phyloP scores from a whole-genome alignment of 2,329 filamentous ascomycete genomes.

The Akanthomyces uredinophilus region DNA sequence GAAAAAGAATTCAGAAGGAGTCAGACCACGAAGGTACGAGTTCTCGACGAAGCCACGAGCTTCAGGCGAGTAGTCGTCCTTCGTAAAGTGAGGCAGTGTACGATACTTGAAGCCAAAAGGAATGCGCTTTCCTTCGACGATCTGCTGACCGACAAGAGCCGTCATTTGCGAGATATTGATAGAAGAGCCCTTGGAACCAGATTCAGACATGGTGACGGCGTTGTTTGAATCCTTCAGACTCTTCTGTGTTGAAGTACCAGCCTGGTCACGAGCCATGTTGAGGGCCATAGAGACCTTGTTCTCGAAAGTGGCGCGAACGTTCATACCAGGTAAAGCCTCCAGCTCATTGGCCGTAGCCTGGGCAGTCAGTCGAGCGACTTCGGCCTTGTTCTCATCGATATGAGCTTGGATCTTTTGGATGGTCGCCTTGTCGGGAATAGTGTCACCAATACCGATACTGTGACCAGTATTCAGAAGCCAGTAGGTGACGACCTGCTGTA shows the following conservation, averaged over 20 bases:
- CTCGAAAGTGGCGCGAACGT: constrained; percentile 95
- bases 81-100: constrained; percentile 94
- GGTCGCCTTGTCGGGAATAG: constrained; percentile 81
- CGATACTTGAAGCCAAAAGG: constrained; percentile 99
- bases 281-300: constrained; percentile 91
- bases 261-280: constrained; percentile 93
- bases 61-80: constrained; percentile 97
- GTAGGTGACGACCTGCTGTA: constrained; percentile 91
- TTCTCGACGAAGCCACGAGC: constrained; percentile 98
- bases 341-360: constrained; percentile 80
- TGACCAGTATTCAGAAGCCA: constrained; percentile 96
- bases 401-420: constrained; percentile 79
- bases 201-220: constrained; percentile 90
- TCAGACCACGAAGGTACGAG: constrained; percentile 92
- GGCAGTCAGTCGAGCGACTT: constrained; percentile 70
- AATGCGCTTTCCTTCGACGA: constrained; percentile 97
- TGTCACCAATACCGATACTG: constrained; percentile 98
- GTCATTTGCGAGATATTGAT: constrained; percentile 99
- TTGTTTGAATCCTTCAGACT: constrained; percentile 96
- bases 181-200: constrained; percentile 95
- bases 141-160: constrained; percentile 94
- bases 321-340: constrained; percentile 96
- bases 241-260: constrained; percentile 86
- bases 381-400: constrained; percentile 74
- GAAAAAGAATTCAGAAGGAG: constrained; percentile 97